phyloP scores from a whole-genome alignment of 495 filamentous ascomycete genomes.

The Monascus purpureus region DNA sequence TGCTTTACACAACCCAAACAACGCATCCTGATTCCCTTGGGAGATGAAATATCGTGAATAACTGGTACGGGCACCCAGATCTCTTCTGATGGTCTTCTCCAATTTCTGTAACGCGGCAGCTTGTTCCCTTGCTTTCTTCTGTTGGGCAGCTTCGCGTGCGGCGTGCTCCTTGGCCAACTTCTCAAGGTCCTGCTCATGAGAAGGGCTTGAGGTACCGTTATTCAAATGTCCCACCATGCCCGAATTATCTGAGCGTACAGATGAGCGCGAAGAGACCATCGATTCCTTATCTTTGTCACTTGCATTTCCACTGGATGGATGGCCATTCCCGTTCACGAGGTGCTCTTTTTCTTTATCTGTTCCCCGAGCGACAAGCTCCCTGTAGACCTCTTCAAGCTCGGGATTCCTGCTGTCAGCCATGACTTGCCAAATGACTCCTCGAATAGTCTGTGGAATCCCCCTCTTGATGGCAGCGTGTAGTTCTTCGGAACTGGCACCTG shows the following conservation, averaged over 20 bases:
- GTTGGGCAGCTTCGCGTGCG: conserved; percentile 46
- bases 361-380: conserved; percentile 64
- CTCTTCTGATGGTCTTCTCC: conserved; percentile 80
- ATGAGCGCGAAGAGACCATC: conserved; percentile 59
- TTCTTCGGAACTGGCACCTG: conserved; percentile 71
- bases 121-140: conserved; percentile 66
- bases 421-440: conserved; percentile 96
- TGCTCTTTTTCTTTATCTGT: conserved; percentile 65
- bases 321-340: conserved; percentile 28
- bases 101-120: conserved; percentile 57
- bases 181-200: conserved; percentile 50
- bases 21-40: conserved; percentile 80
- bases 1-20: conserved; percentile 93
- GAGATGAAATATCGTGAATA: conserved; percentile 87
- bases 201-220: conserved; percentile 44
- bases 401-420: conserved; percentile 86
- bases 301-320: conserved; percentile 19
- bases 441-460: conserved; percentile 86
- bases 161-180: conserved; percentile 51
- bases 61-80: conserved; percentile 85
- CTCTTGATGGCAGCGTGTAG: conserved; percentile 81
- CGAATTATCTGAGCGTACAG: conserved; percentile 69
- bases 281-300: conserved; percentile 46
- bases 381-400: conserved; percentile 78
- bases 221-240: conserved; percentile 44